Evolutionary conservation across 2,329 filamentous ascomycete species (phyloP), one percentile per base, ranked within the genome.

Genomic region (Lojkania enalia): DNA sequence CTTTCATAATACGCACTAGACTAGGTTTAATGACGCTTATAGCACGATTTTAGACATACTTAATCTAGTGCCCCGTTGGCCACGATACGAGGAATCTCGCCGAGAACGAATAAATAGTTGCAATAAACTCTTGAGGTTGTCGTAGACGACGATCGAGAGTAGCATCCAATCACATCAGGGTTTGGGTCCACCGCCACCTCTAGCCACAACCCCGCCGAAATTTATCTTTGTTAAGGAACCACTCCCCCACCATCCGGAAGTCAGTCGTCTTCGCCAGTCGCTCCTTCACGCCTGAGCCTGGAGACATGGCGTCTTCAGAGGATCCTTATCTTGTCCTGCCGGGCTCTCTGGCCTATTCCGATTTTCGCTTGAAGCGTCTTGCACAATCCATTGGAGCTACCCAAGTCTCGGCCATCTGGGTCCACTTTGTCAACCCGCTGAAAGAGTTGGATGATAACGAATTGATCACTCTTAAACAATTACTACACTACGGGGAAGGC

Each of bases 401-500:
- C 38, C 64, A 74, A 48, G 70, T 77, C 39, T 70, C 74, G 53
- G 74, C 74, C n/a, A 65, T 78, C 19, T 78, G 75, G 74, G 63
- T 77, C 44, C 76, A 78, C 58, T 77, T 75, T 61, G 69, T 78
- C 49, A 71, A 76, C 38, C 74, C 75, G 2, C 46, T 58, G 36
- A 59, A 59, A 45, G 59, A 64, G 40, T 58, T 77, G 36, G 52
- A 52, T 44, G 66, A 71, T 7, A 67, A 73, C 23, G 74, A 83
- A 54, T 71, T 76, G 43, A 69, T 72, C 27, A 72, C 77, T 2
- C 66, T 86, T 40, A 74, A 82, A 57, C 80, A 84, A 60, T 70
- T 86, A 20, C 73, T 86, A 37, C 76, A 77, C 40, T 84, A 86
- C 59, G 82, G 81, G 37, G 78, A 76, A 27, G 70, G 70, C 69